These are phyloP conservation scores for Pyrus hybrid DNA, from an alignment of 331 rosid genomes.

Conservation along the genomic window DNA sequence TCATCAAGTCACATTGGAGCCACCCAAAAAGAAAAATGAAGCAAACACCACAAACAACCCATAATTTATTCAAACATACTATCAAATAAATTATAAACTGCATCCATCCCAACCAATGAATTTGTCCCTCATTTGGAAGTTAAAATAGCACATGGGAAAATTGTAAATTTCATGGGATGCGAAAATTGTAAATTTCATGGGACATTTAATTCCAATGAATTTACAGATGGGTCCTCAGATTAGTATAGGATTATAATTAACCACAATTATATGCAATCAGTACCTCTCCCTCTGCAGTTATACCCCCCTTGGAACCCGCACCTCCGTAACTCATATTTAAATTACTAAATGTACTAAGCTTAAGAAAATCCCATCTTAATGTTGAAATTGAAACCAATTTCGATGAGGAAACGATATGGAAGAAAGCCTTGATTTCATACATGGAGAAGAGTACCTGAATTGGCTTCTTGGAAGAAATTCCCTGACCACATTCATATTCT, in stretches of 20 bases:
- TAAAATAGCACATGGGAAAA: background rate
- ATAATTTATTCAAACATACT: background rate
- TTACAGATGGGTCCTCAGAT: background rate
- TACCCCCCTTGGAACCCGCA: conserved; percentile 33
- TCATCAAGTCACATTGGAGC: background rate
- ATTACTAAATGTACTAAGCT: background rate
- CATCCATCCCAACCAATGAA: background rate
- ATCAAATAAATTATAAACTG: background rate
- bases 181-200: background rate
- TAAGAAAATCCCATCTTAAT: background rate
- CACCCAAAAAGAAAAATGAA: background rate
- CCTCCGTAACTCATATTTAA: conserved; percentile 6
- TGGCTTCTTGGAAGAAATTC: no score
- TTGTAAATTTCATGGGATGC: background rate
- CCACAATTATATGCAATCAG: background rate
- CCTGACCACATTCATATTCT: no score
- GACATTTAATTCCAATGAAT: background rate
- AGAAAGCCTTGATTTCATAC: no score
- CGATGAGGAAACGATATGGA: no score
- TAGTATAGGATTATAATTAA: background rate
- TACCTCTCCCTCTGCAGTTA: conserved; percentile 33
- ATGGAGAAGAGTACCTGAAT: no score
- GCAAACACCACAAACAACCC: background rate
- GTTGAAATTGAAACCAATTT: no score
- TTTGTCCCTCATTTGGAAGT: background rate